Base-by-base conservation (phyloP, 2,329 filamentous ascomycete species). In the Verticillium longisporum region DNA sequence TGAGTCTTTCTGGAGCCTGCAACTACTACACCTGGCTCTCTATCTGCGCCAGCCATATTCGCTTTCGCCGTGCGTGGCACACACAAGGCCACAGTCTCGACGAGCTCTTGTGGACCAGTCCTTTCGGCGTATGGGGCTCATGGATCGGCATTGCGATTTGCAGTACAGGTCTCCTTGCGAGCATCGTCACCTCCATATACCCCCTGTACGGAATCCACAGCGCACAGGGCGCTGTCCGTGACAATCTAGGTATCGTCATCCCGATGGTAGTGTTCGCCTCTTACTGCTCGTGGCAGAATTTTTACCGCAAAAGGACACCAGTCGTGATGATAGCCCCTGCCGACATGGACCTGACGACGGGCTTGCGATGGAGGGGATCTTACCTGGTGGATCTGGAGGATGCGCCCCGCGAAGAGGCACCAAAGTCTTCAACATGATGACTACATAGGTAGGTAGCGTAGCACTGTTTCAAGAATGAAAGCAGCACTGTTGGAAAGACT, bases 11-110 rank as follows among this genome's bases (percentile, higher is more conserved):
- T 50, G 78, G 78, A 2, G 74, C 79, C 15, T 74, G 77, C 33
- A 77, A 75, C 56, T 72, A 80, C 61, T 76, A 82, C 63, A 80
- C 78, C 55, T 83, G 81, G 80, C 73, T 74, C 26, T 78, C 72
- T 60, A 76, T 80, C 62, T 77, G 74, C 65, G 62, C 77, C 34
- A 75, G 76, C 37, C 80, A 80, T 64, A 74, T 82, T 63, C 75
- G 75, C 57, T 79, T 80, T 67, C 73, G 77, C 63, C 66, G 68
- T 7, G 79, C 77, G 4, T 70, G 78, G 55, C 70, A 70, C 31
- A 70, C 68, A 1, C 77, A 80, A 58, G 72, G 72, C 4, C 68
- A 76, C 56, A 67, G 72, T 56, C 66, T 70, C 18, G 65, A 69
- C 54, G 68, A 71, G 6, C 69, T 80, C 4, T 66, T 73, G 15